Evolutionary conservation across 495 filamentous ascomycete species (phyloP).

Genomic region (Penicillium macrosclerotiorum): DNA sequence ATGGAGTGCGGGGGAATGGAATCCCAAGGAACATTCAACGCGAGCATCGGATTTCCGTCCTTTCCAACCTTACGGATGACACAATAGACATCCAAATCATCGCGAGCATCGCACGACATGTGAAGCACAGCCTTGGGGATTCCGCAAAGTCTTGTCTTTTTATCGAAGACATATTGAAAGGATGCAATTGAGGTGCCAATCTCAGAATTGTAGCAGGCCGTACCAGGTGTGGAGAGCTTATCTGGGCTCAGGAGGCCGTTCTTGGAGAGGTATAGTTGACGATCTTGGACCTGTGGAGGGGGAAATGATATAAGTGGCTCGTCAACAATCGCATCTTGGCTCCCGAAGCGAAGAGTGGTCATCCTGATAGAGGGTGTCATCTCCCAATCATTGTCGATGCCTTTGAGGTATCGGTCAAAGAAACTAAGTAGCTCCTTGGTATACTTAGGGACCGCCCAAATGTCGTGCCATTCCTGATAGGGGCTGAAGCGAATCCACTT

Average conservation of each 20-base stretch:
- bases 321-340: not conserved
- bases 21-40: constrained; percentile 2
- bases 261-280: too few species aligned
- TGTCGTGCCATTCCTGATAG: constrained; percentile 4
- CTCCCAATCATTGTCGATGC: constrained; percentile 38
- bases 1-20: constrained; percentile 5
- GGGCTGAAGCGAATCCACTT: constrained; percentile 6
- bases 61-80: not conserved
- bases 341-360: constrained; percentile 13
- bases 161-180: constrained; percentile 23
- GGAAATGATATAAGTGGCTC: constrained; percentile 12
- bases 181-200: constrained; percentile 10
- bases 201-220: constrained; percentile 18
- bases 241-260: too few species aligned
- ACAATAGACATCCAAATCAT: constrained; percentile 5
- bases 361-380: constrained; percentile 29
- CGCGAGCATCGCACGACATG: not conserved
- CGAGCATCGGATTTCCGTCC: constrained; percentile 1
- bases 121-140: constrained; percentile 11
- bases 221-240: not conserved
- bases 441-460: not conserved
- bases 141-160: constrained; percentile 26
- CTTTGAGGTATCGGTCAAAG: constrained; percentile 41
- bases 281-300: too few species aligned
- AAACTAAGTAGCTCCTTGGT: constrained; percentile 35